These are phyloP conservation scores for Vigna hirtella DNA, from an alignment of 306 rosid genomes.

Conservation along the genomic window DNA sequence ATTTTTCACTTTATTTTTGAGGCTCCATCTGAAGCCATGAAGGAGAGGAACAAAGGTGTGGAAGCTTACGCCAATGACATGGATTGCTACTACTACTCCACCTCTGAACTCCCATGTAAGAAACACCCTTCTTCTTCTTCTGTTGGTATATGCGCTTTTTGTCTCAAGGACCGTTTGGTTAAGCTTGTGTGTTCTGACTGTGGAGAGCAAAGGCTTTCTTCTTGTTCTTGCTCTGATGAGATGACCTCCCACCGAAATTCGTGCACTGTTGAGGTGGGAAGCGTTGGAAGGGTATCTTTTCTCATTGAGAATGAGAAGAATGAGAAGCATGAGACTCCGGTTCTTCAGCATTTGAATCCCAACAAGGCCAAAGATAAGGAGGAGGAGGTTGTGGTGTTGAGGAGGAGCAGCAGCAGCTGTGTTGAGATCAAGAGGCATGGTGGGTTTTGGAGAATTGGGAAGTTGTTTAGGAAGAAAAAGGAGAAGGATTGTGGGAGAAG, in stretches of 20 bases:
- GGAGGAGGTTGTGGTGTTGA: constrained; percentile 55
- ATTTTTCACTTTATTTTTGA: constrained; percentile 45
- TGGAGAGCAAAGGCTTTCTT: constrained; percentile 97
- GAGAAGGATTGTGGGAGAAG: constrained; percentile 74
- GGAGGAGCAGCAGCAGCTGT: constrained; percentile 81
- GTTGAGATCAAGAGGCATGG: constrained; percentile 70
- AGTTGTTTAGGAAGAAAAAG: constrained; percentile 73
- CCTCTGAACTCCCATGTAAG: constrained; percentile 76
- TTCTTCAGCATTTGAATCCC: constrained; percentile 41
- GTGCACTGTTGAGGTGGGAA: constrained; percentile 82
- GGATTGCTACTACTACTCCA: constrained; percentile 77
- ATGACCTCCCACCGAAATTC: constrained; percentile 86
- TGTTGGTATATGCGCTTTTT: constrained; percentile 85
- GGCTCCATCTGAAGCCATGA: constrained; percentile 53
- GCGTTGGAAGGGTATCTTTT: constrained; percentile 91
- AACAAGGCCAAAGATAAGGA: constrained; percentile 53
- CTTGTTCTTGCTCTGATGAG: constrained; percentile 97
- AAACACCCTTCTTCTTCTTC: constrained; percentile 87
- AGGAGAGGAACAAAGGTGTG: constrained; percentile 79
- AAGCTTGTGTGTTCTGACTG: constrained; percentile 92
- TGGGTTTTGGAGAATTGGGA: constrained; percentile 80
- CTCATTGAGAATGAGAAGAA: constrained; percentile 66
- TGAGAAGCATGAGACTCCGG: constrained; percentile 59
- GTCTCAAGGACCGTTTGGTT: constrained; percentile 85
- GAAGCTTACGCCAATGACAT: constrained; percentile 60